These are phyloP conservation scores for Malus sylvestris DNA, from an alignment of 306 rosid species.

Conservation along the genomic window DNA sequence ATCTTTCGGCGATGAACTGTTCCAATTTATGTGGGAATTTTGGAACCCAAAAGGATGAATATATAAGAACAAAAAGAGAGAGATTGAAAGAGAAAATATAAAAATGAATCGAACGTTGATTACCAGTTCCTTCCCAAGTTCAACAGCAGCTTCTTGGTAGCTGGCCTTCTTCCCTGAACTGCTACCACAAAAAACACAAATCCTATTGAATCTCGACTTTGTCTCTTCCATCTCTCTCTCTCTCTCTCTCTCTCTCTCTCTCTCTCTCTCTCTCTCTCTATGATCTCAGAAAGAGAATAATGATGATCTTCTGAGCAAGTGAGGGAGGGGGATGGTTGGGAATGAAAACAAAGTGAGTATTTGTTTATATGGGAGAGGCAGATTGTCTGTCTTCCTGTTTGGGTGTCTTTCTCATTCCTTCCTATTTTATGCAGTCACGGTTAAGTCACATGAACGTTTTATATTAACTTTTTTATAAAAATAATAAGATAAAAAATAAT, in stretches of 20 bases:
- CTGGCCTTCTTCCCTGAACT: constrained; percentile 89
- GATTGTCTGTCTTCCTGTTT: too few species aligned
- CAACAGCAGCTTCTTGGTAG: constrained; percentile 91
- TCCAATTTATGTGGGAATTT: neutral
- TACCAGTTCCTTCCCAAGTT: constrained; percentile 89
- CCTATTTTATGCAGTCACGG: too few species aligned
- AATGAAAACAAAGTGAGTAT: constrained; percentile 29
- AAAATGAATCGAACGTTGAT: neutral
- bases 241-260: constrained; percentile 9
- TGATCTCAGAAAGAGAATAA: constrained; percentile 10
- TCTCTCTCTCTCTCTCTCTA: constrained; percentile 5
- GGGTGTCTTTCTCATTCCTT: too few species aligned
- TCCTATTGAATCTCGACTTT: constrained; percentile 77
- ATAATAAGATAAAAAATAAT: too few species aligned
- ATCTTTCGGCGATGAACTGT: neutral
- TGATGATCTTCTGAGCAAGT: neutral
- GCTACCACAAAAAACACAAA: constrained; percentile 97
- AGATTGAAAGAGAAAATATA: neutral
- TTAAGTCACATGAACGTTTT: too few species aligned
- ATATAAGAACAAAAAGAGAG: neutral
- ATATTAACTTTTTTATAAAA: too few species aligned
- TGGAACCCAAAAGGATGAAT: neutral
- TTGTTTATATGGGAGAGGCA: constrained; percentile 11
- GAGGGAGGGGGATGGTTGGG: constrained; percentile 20
- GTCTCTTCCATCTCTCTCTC: constrained; percentile 53